Conservation (phyloP, 129 eudicot species). For the Ambrosia trifida region DNA sequence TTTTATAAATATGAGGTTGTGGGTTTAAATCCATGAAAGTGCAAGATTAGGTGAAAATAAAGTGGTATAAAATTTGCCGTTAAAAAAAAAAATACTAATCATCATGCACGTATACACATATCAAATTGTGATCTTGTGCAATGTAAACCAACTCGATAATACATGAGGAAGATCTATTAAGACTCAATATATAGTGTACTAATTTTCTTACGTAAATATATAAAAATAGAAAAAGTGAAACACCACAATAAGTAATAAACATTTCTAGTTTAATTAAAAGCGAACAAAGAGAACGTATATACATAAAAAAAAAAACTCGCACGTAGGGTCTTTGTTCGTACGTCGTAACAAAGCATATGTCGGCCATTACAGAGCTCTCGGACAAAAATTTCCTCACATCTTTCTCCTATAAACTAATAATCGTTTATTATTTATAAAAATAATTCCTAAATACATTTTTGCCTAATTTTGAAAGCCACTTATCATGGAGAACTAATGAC, state of each 20-base stretch:
- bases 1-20: no score
- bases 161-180: no score
- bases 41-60: no score
- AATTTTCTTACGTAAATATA: no score
- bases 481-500: slow-evolving; percentile 43
- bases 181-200: no score
- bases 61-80: no score
- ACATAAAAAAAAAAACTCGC: slow-evolving; percentile 26
- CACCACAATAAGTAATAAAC: not conserved
- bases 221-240: slow-evolving; percentile 13
- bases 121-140: no score
- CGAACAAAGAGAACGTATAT: slow-evolving; percentile 28
- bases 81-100: no score
- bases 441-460: slow-evolving; percentile 1
- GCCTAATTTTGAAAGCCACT: slow-evolving; percentile 15
- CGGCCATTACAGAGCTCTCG: slow-evolving; percentile 36
- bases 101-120: no score
- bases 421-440: not conserved
- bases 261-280: not conserved
- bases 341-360: slow-evolving; percentile 29
- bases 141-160: no score
- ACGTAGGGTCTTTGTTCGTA: slow-evolving; percentile 30
- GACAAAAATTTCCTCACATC: slow-evolving; percentile 37
- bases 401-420: not conserved
- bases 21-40: no score